Percentiles rank a stretch among this genome's conserved stretches.
phyloP scores from a whole-genome alignment of 1,284 basidiomycete species.

The Mycosarcoma mackinlayi region DNA sequence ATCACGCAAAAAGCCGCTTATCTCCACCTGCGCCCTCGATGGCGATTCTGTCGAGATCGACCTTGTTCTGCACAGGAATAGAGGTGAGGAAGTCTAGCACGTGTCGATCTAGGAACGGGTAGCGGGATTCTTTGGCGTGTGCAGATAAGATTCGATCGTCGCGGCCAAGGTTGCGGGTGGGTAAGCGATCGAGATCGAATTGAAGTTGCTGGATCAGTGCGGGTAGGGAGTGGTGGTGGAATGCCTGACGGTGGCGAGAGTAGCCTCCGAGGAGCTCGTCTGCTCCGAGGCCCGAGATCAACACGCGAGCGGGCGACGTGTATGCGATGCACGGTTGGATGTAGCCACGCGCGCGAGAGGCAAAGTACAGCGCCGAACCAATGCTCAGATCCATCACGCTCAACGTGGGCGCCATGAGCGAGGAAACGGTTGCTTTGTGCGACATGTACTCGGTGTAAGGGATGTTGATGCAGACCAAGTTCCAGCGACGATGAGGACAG shows the following conservation, averaged over 20 bases:
- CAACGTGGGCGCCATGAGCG: constrained; percentile 51
- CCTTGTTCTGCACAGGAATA: constrained; percentile 82
- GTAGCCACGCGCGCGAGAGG: constrained; percentile 75
- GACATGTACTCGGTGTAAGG: constrained; percentile 76
- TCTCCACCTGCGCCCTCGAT: constrained; percentile 76
- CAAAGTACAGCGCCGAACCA: constrained; percentile 90
- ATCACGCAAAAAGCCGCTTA: constrained; percentile 80
- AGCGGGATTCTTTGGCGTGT: constrained; percentile 82
- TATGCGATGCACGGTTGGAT: constrained; percentile 71
- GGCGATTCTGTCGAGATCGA: constrained; percentile 71
- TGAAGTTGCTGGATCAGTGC: constrained; percentile 88
- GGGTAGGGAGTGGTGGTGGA: constrained; percentile 53
- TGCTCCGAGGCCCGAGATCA: constrained; percentile 91
- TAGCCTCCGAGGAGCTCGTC: constrained; percentile 97
- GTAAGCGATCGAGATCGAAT: constrained; percentile 89
- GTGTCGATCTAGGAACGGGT: constrained; percentile 56
- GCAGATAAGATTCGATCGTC: constrained; percentile 92
- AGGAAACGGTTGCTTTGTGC: constrained; percentile 8
- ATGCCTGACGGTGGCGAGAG: constrained; percentile 85
- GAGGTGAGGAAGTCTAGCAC: constrained; percentile 71
- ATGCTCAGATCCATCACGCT: constrained; percentile 76
- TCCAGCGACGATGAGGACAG: constrained; percentile 83
- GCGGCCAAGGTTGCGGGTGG: constrained; percentile 87
- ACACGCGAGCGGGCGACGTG: constrained; percentile 80
- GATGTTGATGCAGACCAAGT: constrained; percentile 90